Evolutionary conservation across 169 alveolate species (phyloP), one percentile per base, ranked within the genome.

Genomic region (Plasmodium inui): DNA sequence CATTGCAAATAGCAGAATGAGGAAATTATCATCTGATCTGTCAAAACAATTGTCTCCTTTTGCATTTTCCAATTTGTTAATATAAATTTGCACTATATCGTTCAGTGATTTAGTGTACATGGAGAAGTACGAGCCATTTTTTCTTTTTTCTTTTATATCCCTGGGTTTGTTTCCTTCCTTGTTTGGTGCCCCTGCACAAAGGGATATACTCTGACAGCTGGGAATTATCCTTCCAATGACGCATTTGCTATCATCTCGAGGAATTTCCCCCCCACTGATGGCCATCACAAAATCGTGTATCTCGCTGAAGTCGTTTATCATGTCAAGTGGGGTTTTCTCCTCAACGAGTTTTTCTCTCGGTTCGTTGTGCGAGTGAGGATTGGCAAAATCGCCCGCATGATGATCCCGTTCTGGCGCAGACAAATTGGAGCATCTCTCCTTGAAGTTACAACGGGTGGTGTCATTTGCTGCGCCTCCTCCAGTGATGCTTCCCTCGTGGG

Each of bases 1-100:
- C 57, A 14, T 46, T 12, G 92, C 92, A 71, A 71, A 91, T 17
- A 91, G 67, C 30, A 91, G 79, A 71, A 91, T 82, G 39, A 91
- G 83, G n/a, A 70, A 91, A 78, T 88, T 79, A n/a, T 80, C 30
- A 22, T 53, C 8, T 72, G 50, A 2, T 53, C 57, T 53, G 30
- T 71, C 71, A 0, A 44, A 78, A 57, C 9, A 8, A 12, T 89
- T 28, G n/a, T 28, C 7, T 67, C n/a, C 76, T 67, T 67, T 46
- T 71, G 72, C 55, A 7, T 82, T 81, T 41, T 82, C 26, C 41
- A 91, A 82, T 8, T 14, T 72, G 22, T 81, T 32, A 81, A 91
- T 74, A 39, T 91, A 91, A 81, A 39, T 72, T n/a, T 50, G n/a
- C 71, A 91, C 32, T 44, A 91, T 57, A 72, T 71, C 80, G 72